These are phyloP conservation scores for Eragrostis curvula DNA, from an alignment of 176 grass and related monocot species.

Conservation along the genomic window DNA sequence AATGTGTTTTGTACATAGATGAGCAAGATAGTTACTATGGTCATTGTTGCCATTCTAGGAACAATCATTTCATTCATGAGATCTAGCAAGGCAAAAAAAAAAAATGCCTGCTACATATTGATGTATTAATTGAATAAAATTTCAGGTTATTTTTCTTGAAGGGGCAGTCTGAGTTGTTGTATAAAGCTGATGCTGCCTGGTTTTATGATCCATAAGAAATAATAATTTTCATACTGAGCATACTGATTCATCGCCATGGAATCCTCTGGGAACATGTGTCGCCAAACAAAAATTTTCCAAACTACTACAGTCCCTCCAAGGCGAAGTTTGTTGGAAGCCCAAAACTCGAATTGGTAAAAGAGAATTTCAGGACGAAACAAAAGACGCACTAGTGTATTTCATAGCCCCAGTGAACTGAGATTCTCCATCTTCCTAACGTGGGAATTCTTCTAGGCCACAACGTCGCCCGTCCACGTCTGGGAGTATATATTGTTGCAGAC, in stretches of 20 bases:
- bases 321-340: too few relatives aligned
- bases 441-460: too few relatives aligned
- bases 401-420: too few relatives aligned
- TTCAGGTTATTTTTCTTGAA: constrained; percentile 27
- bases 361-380: too few relatives aligned
- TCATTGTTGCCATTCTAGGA: constrained; percentile 33
- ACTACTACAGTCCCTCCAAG: too few relatives aligned
- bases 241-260: background rate
- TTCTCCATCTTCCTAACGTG: too few relatives aligned
- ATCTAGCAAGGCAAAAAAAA: constrained; percentile 24
- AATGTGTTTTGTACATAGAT: constrained; percentile 47
- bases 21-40: constrained; percentile 31
- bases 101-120: constrained; percentile 19
- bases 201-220: constrained; percentile 5
- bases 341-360: too few relatives aligned
- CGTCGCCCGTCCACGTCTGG: too few relatives aligned
- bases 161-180: constrained; percentile 1
- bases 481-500: too few relatives aligned
- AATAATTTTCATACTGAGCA: background rate
- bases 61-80: constrained; percentile 52
- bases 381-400: too few relatives aligned
- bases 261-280: background rate
- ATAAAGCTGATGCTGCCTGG: background rate
- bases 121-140: constrained; percentile 41
- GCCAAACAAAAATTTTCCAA: too few relatives aligned